These are phyloP conservation scores for Volvox carteri DNA, from an alignment of 163 green algal species.

Conservation along the genomic window DNA sequence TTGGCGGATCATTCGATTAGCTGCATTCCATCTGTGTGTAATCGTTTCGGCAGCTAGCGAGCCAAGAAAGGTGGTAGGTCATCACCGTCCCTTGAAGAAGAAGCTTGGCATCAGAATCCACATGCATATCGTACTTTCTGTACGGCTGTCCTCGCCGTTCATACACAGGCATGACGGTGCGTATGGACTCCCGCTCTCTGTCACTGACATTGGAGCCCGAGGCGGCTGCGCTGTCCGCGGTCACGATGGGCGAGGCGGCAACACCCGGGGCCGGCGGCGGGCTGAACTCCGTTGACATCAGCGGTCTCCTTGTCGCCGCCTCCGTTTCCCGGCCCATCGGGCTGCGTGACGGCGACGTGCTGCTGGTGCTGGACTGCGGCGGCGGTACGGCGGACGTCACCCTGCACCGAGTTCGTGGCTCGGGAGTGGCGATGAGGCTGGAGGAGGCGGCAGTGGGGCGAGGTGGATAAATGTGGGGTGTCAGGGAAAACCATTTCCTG, in stretches of 20 bases:
- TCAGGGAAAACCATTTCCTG: too few species aligned
- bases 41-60: background rate
- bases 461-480: conserved; percentile 9
- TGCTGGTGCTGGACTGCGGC: conserved; percentile 54
- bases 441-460: conserved; percentile 21
- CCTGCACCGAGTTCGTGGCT: conserved; percentile 3
- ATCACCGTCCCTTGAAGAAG: too few species aligned
- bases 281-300: background rate
- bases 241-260: conserved; percentile 10
- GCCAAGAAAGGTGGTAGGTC: too few species aligned
- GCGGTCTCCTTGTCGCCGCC: background rate
- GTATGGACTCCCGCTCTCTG: conserved; percentile 24
- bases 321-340: background rate
- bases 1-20: too few species aligned
- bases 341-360: conserved; percentile 43
- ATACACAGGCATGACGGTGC: background rate
- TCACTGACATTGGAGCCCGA: conserved; percentile 57
- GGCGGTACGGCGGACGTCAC: conserved; percentile 57
- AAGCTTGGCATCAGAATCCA: too few species aligned
- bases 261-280: background rate
- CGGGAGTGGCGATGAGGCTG: background rate
- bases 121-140: too few species aligned
- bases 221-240: conserved; percentile 31
- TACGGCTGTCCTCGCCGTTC: background rate
- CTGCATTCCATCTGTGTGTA: background rate